Percentiles rank a stretch among this genome's conserved stretches.
Conservation (phyloP, 176 grass and related monocot genomes). For the Avena atlantica region DNA sequence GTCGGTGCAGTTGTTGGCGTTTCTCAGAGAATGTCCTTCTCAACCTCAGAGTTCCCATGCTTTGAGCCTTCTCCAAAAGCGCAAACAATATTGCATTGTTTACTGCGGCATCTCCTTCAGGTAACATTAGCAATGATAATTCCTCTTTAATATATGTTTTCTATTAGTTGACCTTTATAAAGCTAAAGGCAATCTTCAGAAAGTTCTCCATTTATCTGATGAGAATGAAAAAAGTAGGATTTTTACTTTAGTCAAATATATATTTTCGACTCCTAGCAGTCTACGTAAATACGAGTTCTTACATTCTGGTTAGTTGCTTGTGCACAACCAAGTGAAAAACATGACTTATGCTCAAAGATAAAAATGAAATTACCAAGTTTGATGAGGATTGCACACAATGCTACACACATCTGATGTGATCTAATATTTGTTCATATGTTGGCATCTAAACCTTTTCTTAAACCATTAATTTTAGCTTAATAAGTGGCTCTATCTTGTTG, state of each 20-base stretch:
- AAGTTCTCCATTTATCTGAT: background rate
- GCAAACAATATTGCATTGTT: slow-evolving; percentile 98
- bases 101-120: slow-evolving; percentile 96
- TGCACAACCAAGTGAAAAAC: slow-evolving; percentile 11
- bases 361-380: background rate
- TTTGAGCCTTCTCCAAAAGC: slow-evolving; percentile 98
- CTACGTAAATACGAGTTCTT: slow-evolving; percentile 26
- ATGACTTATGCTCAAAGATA: background rate
- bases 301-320: slow-evolving; percentile 1
- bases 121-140: slow-evolving; percentile 38
- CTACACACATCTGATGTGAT: background rate
- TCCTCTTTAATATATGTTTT: slow-evolving; percentile 27
- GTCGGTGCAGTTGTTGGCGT: slow-evolving; percentile 94
- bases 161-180: slow-evolving; percentile 6
- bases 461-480: slow-evolving; percentile 2
- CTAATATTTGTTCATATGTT: background rate
- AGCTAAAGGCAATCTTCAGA: slow-evolving; percentile 5
- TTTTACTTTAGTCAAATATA: slow-evolving; percentile 14
- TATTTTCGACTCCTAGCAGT: background rate
- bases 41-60: slow-evolving; percentile 92
- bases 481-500: slow-evolving; percentile 5
- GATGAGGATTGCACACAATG: background rate
- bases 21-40: slow-evolving; percentile 95
- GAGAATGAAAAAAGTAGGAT: slow-evolving; percentile 1
- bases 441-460: slow-evolving; percentile 9